Base-by-base conservation (phyloP, 768 basidiomycete genomes). In the Suillus subalutaceus region DNA sequence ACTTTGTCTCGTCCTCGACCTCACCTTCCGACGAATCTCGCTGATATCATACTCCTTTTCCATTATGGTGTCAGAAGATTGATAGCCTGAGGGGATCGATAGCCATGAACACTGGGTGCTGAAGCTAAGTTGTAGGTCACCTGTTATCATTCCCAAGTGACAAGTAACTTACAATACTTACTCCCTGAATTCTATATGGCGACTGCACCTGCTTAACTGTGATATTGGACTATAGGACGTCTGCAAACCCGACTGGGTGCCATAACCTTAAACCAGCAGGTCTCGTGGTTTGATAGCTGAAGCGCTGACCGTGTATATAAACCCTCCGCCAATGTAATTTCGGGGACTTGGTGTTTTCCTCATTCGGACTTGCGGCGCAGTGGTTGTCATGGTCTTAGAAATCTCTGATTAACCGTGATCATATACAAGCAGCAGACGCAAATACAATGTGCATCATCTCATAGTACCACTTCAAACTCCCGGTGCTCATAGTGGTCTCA, bases 341-440 rank as follows among this genome's bases (percentile, higher is more conserved):
- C 30, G 30, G 30, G 30, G 9, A 10, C 8, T 55, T 32, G 26
- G 7, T 30, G 16, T 52, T 26, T 50, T 50, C n/a, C 48, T 32
- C 52, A 53, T 32, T 53, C 52, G 18, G 8, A 53, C 8, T 53
- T 18, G 30, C 16, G 10, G 52, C 9, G 16, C 15, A 7, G 32
- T 32, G 32, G 32, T 32, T 16, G 16, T 23, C 52, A 53, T 50
- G 16, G 26, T 30, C 15, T 30, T 52, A 12, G 50, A 15, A 53
- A 16, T 53, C 30, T 53, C 52, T 18, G 16, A 52, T 26, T 15
- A 23, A 79, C 66, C n/a, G 48, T 23, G 12, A 26, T 52, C 50
- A 23, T 23, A 6, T 3, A 16, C 50, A 52, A 26, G 50, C 50
- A 52, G 23, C 50, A 26, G 10, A 16, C 16, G 26, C 26, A 4